Percentiles rank a stretch among this genome's conserved stretches.
Evolutionary conservation across 2,329 filamentous ascomycete species (phyloP).

Genomic region (Leptographium lundbergii): DNA sequence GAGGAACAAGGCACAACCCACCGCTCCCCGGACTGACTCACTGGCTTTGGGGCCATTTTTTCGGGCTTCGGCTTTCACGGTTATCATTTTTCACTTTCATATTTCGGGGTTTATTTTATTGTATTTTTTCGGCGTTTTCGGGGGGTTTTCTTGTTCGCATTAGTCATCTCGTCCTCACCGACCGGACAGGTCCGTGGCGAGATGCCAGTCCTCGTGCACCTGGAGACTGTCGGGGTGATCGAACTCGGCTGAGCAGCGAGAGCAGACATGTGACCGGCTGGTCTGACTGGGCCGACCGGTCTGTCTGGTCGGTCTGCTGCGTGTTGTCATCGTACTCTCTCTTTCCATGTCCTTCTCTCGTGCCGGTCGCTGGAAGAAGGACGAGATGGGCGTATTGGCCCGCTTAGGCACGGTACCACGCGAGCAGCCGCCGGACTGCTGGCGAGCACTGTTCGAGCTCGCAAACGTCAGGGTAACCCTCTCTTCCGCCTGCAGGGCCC

Average conservation of each 20-base stretch:
- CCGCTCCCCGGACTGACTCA: too few relatives aligned
- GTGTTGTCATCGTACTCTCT: background rate
- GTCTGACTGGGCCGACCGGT: too few relatives aligned
- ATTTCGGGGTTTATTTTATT: too few relatives aligned
- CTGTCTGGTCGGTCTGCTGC: too few relatives aligned
- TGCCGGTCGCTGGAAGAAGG: slow-evolving; percentile 4
- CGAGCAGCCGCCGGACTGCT: background rate
- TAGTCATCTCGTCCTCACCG: slow-evolving; percentile 25
- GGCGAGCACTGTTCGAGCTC: too few relatives aligned
- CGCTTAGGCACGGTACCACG: slow-evolving; percentile 1
- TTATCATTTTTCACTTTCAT: too few relatives aligned
- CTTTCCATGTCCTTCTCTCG: background rate
- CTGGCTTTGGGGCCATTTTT: too few relatives aligned
- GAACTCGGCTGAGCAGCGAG: slow-evolving; percentile 52
- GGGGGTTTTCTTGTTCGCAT: too few relatives aligned
- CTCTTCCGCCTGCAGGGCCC: slow-evolving; percentile 59
- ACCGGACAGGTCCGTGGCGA: slow-evolving; percentile 68
- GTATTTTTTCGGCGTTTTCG: background rate
- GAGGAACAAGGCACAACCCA: too few relatives aligned
- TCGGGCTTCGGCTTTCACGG: too few relatives aligned
- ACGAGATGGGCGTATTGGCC: slow-evolving; percentile 6
- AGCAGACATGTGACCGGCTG: slow-evolving; percentile 30
- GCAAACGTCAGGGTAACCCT: background rate
- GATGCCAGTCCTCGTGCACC: slow-evolving; percentile 88
- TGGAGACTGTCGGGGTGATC: slow-evolving; percentile 43